A percentile compares a stretch with the other conserved stretches of the same genome.
Conservation (phyloP, 2,329 filamentous ascomycete genomes). For the Didymella segeticola region DNA sequence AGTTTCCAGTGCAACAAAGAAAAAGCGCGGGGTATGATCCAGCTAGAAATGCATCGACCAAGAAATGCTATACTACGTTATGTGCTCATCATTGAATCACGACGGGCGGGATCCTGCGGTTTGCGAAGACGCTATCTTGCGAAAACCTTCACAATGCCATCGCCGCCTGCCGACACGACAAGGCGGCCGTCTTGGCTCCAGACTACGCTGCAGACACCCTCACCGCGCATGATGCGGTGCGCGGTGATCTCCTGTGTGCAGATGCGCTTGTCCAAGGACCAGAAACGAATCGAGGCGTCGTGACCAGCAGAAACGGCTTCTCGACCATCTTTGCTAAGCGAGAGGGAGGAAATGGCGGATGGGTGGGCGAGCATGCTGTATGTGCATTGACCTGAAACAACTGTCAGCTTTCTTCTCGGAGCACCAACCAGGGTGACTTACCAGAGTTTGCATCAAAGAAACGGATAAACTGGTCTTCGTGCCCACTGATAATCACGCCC, state of each 20-base stretch:
- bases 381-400: slow-evolving; percentile 84
- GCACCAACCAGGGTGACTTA: slow-evolving; percentile 58
- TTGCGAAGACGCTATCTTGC: slow-evolving; percentile 39
- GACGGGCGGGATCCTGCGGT: neutral
- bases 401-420: neutral
- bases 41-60: slow-evolving; percentile 19
- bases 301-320: slow-evolving; percentile 96
- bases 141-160: slow-evolving; percentile 95
- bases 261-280: slow-evolving; percentile 92
- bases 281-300: slow-evolving; percentile 94
- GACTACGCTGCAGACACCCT: slow-evolving; percentile 91
- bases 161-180: slow-evolving; percentile 92
- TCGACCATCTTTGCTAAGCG: slow-evolving; percentile 88
- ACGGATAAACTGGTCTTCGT: slow-evolving; percentile 93
- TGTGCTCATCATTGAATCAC: neutral
- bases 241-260: slow-evolving; percentile 96
- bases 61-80: slow-evolving; percentile 6
- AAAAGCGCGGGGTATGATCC: slow-evolving; percentile 19
- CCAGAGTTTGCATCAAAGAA: slow-evolving; percentile 99
- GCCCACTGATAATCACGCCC: slow-evolving; percentile 92
- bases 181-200: slow-evolving; percentile 96
- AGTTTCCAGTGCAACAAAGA: slow-evolving; percentile 5
- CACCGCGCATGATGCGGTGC: slow-evolving; percentile 92
- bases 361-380: slow-evolving; percentile 99
- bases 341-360: slow-evolving; percentile 88